These are phyloP conservation scores for Salix dunnii DNA, from an alignment of 345 rosid genomes.

Conservation along the genomic window DNA sequence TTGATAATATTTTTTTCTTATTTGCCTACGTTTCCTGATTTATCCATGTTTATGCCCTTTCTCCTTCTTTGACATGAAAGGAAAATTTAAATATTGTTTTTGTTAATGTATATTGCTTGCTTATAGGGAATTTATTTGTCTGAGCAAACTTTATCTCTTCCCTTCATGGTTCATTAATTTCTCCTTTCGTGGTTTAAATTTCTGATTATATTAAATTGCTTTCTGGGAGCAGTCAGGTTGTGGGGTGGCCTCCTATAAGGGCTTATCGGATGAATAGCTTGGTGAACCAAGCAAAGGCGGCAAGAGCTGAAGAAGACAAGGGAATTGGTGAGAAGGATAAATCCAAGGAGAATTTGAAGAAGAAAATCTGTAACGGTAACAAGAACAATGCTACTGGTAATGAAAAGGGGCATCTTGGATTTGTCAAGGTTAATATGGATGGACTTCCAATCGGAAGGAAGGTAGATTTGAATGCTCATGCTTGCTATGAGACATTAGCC, in stretches of 20 bases:
- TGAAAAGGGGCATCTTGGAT: conserved; percentile 55
- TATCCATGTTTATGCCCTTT: background rate
- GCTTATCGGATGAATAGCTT: conserved; percentile 28
- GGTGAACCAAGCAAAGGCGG: conserved; percentile 26
- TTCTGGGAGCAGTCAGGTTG: conserved; percentile 33
- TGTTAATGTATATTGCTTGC: background rate
- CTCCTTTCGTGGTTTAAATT: background rate
- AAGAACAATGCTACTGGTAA: conserved; percentile 16
- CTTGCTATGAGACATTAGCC: conserved; percentile 20
- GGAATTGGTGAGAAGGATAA: conserved; percentile 43
- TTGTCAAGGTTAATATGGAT: conserved; percentile 61
- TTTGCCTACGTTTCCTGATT: background rate
- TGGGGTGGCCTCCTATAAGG: conserved; percentile 37
- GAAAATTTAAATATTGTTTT: background rate
- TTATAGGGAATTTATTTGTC: background rate
- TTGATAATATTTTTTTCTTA: background rate
- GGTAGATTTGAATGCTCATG: conserved; percentile 47
- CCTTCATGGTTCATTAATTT: too few relatives aligned
- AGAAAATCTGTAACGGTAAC: conserved; percentile 38
- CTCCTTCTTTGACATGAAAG: background rate
- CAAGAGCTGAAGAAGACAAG: conserved; percentile 48
- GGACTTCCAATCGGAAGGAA: conserved; percentile 68
- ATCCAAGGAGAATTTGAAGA: conserved; percentile 45
- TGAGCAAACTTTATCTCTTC: background rate
- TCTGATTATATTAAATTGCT: background rate